phyloP scores from a whole-genome alignment of 202 grass and related monocot genomes.

The Bolboschoenoplectus hybrid region DNA sequence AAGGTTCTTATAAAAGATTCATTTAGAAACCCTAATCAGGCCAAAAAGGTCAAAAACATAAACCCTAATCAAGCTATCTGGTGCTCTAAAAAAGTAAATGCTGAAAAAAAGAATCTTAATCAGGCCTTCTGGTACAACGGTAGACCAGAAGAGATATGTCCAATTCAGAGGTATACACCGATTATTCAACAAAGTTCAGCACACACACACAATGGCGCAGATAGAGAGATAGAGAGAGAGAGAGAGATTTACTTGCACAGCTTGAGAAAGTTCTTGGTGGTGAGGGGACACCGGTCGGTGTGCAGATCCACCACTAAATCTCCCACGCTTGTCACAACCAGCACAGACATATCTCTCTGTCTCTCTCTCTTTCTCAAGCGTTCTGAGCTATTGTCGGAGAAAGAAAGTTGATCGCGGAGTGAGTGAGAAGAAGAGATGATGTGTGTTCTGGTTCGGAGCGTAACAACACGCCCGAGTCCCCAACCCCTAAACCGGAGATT shows the following conservation, averaged over 20 bases:
- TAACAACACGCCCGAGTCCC: not conserved
- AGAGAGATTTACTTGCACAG: conserved; percentile 71
- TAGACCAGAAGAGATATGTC: not conserved
- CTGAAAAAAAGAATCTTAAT: not conserved
- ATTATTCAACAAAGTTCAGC: not conserved
- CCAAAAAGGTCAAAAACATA: not conserved
- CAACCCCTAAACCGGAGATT: not conserved
- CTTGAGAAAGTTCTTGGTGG: conserved; percentile 95
- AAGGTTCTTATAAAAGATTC: not conserved
- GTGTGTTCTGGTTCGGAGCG: not conserved
- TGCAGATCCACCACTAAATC: conserved; percentile 91
- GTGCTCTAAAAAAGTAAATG: not conserved
- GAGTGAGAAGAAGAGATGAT: not conserved
- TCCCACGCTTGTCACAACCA: conserved; percentile 90
- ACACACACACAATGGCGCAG: not conserved
- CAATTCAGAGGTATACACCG: not conserved
- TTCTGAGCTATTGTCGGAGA: not conserved
- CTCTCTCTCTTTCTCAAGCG: not conserved
- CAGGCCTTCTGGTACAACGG: not conserved
- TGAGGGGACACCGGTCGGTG: conserved; percentile 71
- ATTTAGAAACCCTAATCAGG: conserved; percentile 14
- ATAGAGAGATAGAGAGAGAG: not conserved
- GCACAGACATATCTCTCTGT: conserved; percentile 67
- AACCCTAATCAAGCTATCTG: conserved; percentile 14
- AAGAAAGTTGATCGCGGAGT: not conserved